These are phyloP conservation scores for Laguncularia racemosa DNA, from an alignment of 345 rosid species.

Conservation along the genomic window DNA sequence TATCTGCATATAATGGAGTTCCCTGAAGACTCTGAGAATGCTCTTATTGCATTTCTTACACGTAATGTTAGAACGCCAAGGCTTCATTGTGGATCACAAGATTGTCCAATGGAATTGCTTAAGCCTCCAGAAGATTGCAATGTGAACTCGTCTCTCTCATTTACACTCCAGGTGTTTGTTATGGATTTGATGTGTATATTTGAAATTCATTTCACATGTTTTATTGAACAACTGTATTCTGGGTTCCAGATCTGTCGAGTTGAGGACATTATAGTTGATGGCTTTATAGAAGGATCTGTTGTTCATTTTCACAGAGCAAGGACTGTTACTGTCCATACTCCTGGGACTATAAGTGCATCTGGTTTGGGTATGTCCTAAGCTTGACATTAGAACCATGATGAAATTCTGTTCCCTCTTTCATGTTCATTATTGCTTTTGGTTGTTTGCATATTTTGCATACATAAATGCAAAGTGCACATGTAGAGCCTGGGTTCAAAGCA, in stretches of 20 bases:
- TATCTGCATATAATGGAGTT: neutral
- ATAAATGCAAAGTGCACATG: neutral
- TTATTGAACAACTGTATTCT: constrained; percentile 19
- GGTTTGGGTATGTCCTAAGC: constrained; percentile 59
- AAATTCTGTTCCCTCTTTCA: constrained; percentile 5
- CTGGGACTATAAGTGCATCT: constrained; percentile 74
- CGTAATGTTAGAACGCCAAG: constrained; percentile 57
- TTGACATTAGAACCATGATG: neutral
- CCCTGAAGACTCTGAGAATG: constrained; percentile 5
- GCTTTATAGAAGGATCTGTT: constrained; percentile 88
- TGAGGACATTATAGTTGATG: constrained; percentile 85
- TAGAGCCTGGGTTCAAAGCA: too few species aligned
- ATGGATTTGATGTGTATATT: neutral
- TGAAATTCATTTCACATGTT: constrained; percentile 11
- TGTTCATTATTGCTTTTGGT: too few species aligned
- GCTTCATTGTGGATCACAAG: constrained; percentile 71
- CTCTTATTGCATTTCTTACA: constrained; percentile 10
- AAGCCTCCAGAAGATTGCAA: constrained; percentile 99
- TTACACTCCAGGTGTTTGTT: constrained; percentile 82
- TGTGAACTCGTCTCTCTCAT: constrained; percentile 89
- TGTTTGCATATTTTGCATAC: constrained; percentile 3
- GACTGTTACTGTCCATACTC: constrained; percentile 60
- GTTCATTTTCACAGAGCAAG: constrained; percentile 93
- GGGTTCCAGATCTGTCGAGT: constrained; percentile 84
- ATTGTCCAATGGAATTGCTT: constrained; percentile 82